These are phyloP conservation scores for Heliosperma pusillum DNA, from an alignment of 148 eudicot species.

Conservation along the genomic window DNA sequence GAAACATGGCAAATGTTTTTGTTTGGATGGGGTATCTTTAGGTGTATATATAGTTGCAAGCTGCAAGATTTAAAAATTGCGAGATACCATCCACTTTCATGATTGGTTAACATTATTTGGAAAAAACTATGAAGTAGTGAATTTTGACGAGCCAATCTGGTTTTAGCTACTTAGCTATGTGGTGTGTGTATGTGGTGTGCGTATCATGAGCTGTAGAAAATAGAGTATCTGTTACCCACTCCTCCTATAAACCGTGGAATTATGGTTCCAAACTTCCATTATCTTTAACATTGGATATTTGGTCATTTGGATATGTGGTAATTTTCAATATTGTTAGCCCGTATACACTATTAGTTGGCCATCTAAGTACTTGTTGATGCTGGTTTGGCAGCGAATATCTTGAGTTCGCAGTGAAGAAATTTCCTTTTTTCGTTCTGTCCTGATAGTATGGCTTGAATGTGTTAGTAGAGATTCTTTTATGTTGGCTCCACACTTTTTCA, in stretches of 20 bases:
- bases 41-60: too few species aligned
- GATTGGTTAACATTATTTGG: not conserved
- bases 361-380: too few species aligned
- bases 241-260: not conserved
- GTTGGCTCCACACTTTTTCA: not conserved
- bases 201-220: not conserved
- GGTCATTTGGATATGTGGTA: too few species aligned
- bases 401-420: not conserved
- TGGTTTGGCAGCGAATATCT: too few species aligned
- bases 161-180: slow-evolving; percentile 9
- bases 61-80: too few species aligned
- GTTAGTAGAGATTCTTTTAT: not conserved
- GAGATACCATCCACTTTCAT: not conserved
- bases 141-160: not conserved
- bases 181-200: not conserved
- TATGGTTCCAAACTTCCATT: too few species aligned
- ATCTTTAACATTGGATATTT: too few species aligned
- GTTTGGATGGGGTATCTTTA: not conserved
- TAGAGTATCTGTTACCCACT: not conserved
- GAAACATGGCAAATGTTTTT: not conserved
- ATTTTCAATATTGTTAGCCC: too few species aligned
- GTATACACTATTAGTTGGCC: too few species aligned
- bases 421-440: not conserved
- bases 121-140: not conserved
- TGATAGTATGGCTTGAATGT: not conserved